These are phyloP conservation scores for Terfezia claveryi DNA, from an alignment of 495 filamentous ascomycete genomes.

Conservation along the genomic window DNA sequence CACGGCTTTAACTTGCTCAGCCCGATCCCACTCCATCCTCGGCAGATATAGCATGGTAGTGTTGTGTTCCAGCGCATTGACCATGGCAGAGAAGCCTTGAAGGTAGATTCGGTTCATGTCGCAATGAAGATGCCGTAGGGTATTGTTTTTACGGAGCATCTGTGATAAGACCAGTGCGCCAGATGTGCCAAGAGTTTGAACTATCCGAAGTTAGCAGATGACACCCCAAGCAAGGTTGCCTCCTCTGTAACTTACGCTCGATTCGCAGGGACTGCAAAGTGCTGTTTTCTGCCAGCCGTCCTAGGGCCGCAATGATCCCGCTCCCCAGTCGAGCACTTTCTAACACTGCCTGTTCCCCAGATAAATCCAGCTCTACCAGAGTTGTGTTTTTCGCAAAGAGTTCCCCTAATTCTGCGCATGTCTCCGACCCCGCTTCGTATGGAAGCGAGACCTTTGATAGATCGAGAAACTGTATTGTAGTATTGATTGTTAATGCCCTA, in stretches of 20 bases:
- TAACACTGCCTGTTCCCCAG: conserved; percentile 70
- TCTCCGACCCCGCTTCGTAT: conserved; percentile 50
- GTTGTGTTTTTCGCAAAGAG: conserved; percentile 64
- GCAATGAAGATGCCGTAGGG: conserved; percentile 46
- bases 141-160: conserved; percentile 45
- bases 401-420: conserved; percentile 45
- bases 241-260: conserved; percentile 29
- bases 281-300: conserved; percentile 52
- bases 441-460: conserved; percentile 74
- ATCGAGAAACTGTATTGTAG: conserved; percentile 54
- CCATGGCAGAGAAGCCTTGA: conserved; percentile 53
- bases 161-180: conserved; percentile 58
- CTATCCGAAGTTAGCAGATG: conserved; percentile 8
- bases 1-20: conserved; percentile 38
- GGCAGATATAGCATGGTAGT: conserved; percentile 42
- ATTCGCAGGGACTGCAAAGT: conserved; percentile 55
- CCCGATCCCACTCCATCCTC: conserved; percentile 39
- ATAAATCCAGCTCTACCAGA: conserved; percentile 60
- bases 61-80: conserved; percentile 50
- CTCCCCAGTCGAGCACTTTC: conserved; percentile 69
- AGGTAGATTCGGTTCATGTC: conserved; percentile 62
- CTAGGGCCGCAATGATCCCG: conserved; percentile 56
- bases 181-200: conserved; percentile 18
- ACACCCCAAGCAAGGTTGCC: background rate
- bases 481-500: conserved; percentile 48